phyloP scores from a whole-genome alignment of 2,329 filamentous ascomycete species.

The Rosellinia necatrix region DNA sequence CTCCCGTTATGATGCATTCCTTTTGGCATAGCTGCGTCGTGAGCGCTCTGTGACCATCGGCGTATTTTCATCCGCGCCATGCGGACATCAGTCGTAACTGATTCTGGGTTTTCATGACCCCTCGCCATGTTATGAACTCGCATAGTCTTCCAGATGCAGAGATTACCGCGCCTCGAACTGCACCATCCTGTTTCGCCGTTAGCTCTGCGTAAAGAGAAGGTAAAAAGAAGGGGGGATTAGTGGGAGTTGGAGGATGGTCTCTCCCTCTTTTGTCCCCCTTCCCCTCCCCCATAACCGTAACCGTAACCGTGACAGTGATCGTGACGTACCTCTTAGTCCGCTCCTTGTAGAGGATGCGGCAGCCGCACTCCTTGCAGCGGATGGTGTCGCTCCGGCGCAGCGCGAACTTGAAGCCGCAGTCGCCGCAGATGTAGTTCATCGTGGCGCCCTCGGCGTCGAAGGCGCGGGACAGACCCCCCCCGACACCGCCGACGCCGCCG shows the following conservation, averaged over 20 bases:
- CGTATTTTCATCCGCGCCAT: not conserved
- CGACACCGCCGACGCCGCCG: conserved; percentile 43
- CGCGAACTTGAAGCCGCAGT: conserved; percentile 78
- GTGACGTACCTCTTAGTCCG: conserved; percentile 88
- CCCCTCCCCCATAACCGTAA: too few species aligned
- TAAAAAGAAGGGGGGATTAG: too few species aligned
- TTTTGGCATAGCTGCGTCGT: not conserved
- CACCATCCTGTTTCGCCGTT: conserved; percentile 72
- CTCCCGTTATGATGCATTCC: conserved; percentile 20
- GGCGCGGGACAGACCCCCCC: conserved; percentile 47
- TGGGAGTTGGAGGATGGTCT: too few species aligned
- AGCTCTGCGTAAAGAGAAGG: not conserved
- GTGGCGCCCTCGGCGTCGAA: conserved; percentile 55
- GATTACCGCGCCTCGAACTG: conserved; percentile 89
- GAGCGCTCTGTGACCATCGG: not conserved
- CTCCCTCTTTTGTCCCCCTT: not conserved
- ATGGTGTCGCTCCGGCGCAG: conserved; percentile 81
- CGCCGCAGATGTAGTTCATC: conserved; percentile 78
- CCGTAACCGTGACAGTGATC: too few species aligned
- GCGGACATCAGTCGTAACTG: not conserved
- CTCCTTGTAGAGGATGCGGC: conserved; percentile 96
- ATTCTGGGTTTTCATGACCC: too few species aligned
- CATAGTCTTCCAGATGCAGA: not conserved
- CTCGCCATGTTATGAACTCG: too few species aligned
- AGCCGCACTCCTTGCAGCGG: conserved; percentile 89